Evolutionary conservation across 2,329 filamentous ascomycete genomes (phyloP), one percentile per base, ranked within the genome.

Genomic region (Aspergillus tanneri): DNA sequence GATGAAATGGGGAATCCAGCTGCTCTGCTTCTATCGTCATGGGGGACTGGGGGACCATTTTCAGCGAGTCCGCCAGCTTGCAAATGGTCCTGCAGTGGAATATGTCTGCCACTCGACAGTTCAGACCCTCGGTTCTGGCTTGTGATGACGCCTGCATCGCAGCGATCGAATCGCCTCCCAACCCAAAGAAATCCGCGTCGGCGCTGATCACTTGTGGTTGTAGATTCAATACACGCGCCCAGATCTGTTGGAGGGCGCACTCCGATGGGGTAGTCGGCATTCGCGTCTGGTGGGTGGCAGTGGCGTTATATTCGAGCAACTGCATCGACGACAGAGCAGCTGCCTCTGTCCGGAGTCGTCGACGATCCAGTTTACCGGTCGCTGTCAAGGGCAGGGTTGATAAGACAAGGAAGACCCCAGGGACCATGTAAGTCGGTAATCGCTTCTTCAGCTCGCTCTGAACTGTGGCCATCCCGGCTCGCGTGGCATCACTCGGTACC

Each of bases 91-190:
- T n/a, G n/a, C n/a, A n/a, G n/a, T n/a, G n/a, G n/a, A n/a, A n/a
- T n/a, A n/a, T n/a, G n/a, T n/a, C n/a, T n/a, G n/a, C n/a, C n/a
- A n/a, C n/a, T n/a, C n/a, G n/a, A n/a, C n/a, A n/a, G n/a, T 24
- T 16, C 3, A 47, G 4, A 8, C 36, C 41, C 5, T n/a, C 22
- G 9, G 12, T 16, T 2, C 45, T 11, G 9, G 46, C 45, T 1
- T 14, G 18, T 6, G 19, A 16, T 2, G 28, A 35, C 18, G 51
- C 25, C 24, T 42, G 27, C 53, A 61, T 57, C 9, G 57, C 60
- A 9, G 53, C 57, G 19, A 67, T 49, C 5, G 61, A 65, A 27
- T 66, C 62, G 9, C 64, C 64, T n/a, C 64, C 64, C 12, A 64
- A 37, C 4, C 49, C 47, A 34, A 67, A 65, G 50, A 67, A 67